Base-by-base conservation (phyloP, 208 protist genomes). In the Leishmania tarentolae region DNA sequence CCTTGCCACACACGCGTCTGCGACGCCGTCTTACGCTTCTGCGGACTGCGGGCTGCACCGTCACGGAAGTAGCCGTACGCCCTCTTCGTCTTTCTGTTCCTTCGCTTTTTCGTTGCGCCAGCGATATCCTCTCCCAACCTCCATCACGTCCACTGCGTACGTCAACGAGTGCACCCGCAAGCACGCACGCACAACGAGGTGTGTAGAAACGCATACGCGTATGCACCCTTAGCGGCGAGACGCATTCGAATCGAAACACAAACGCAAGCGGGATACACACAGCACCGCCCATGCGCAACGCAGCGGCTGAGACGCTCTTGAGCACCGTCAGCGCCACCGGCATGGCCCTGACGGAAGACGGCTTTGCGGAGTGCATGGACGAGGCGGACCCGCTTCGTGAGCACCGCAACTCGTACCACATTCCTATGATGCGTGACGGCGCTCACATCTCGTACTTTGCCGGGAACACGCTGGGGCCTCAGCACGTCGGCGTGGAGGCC, bases 381-480 rank as follows among this genome's bases (percentile, higher is more conserved):
- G 79, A 42, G 52, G 73, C 63, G n/a, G 94, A 97, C 81, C 79
- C 86, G 21, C 88, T 97, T 50, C 83, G 76, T 17, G 89, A 89
- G 66, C 87, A 96, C 78, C 90, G 90, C 81, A 61, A 80, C 3
- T 73, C 83, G 47, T 97, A 90, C 81, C 81, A 88, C 79, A 84
- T 96, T 61, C 94, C 94, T 21, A 78, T 82, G 28, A 78, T 69
- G 57, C 89, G 84, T 53, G 84, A 90, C 61, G 89, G 88, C 28
- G 78, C 82, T 0, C 56, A 77, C 2, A 88, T 85, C 75, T 69
- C 95, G 17, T 99, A 98, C 90, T 83, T 98, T 11, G 96, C 93
- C 69, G 93, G 94, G 52, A 96, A 98, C 85, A 92, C 93, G 35
- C 82, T 99, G 24, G 97, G 97, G 35, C 85, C 98, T 46, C 93